These are phyloP conservation scores for Pseudogymnoascus sp. DNA, from an alignment of 2,329 filamentous ascomycete species.

Conservation along the genomic window DNA sequence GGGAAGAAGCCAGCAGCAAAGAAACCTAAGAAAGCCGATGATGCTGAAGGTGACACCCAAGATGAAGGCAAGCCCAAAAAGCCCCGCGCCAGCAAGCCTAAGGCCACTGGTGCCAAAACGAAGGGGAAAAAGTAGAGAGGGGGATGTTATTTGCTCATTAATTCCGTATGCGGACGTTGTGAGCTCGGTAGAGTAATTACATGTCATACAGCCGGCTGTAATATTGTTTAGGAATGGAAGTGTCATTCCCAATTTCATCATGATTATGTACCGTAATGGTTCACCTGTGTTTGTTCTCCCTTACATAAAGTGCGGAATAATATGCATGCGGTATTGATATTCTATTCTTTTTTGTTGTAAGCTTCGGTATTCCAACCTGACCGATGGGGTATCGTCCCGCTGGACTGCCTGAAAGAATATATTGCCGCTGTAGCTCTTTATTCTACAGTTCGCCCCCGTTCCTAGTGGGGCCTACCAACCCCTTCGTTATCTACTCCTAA, in stretches of 20 bases:
- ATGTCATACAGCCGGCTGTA: background rate
- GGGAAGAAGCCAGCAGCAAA: slow-evolving; percentile 42
- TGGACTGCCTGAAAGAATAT: background rate
- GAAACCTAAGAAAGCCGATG: slow-evolving; percentile 24
- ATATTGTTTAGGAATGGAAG: background rate
- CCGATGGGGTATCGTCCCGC: background rate
- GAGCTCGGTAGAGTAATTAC: background rate
- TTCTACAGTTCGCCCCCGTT: background rate
- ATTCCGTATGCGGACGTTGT: background rate
- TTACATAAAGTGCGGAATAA: background rate
- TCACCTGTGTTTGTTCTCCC: background rate
- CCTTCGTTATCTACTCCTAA: background rate
- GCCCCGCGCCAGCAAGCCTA: slow-evolving; percentile 16
- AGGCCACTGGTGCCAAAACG: slow-evolving; percentile 17
- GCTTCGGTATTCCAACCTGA: background rate
- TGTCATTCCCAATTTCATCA: background rate
- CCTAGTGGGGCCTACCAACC: background rate
- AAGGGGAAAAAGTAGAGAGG: slow-evolving; percentile 21
- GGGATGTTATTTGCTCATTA: background rate
- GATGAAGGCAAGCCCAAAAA: slow-evolving; percentile 16
- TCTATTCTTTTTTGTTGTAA: background rate
- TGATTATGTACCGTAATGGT: background rate
- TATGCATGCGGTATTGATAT: background rate
- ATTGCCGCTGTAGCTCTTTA: background rate
- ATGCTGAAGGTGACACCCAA: slow-evolving; percentile 18